Conservation (phyloP, 441 rosid species). For the Pelargonium fulgidum region DNA sequence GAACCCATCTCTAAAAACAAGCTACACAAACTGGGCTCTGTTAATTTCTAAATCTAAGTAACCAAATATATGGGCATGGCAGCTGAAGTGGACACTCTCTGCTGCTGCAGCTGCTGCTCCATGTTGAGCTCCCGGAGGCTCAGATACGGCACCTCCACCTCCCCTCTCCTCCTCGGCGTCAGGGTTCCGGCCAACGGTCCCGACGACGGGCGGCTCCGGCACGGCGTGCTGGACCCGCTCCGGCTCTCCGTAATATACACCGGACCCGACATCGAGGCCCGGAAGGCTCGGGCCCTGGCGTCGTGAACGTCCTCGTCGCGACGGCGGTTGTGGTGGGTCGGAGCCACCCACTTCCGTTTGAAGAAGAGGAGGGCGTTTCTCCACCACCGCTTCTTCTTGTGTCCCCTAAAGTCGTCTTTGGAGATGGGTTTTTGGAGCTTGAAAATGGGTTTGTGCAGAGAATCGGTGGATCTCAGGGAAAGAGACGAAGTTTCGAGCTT, state of each 20-base stretch:
- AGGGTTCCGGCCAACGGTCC: constrained; percentile 59
- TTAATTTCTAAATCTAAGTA: constrained; percentile 26
- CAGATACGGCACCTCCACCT: constrained; percentile 51
- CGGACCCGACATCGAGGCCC: constrained; percentile 60
- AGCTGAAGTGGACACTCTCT: constrained; percentile 46
- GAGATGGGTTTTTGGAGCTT: constrained; percentile 77
- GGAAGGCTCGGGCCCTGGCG: constrained; percentile 40
- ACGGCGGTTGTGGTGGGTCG: constrained; percentile 4
- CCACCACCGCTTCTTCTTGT: constrained; percentile 58
- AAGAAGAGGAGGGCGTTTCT: constrained; percentile 52
- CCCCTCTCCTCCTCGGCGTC: constrained; percentile 38
- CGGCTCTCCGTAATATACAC: constrained; percentile 61
- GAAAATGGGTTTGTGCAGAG: constrained; percentile 33
- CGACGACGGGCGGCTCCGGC: constrained; percentile 42
- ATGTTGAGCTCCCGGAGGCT: constrained; percentile 69
- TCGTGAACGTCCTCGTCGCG: constrained; percentile 10
- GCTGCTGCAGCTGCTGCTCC: constrained; percentile 39
- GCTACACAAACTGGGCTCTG: too few species aligned
- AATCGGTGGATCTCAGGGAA: constrained; percentile 30
- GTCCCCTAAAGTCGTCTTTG: constrained; percentile 38
- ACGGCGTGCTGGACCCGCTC: constrained; percentile 55
- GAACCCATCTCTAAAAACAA: too few species aligned
- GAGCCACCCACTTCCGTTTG: constrained; percentile 36
- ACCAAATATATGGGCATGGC: constrained; percentile 60
- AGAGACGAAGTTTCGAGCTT: constrained; percentile 35